These are phyloP conservation scores for Epithemia pelagica DNA, from an alignment of 108 stramenopile species.

Conservation along the genomic window DNA sequence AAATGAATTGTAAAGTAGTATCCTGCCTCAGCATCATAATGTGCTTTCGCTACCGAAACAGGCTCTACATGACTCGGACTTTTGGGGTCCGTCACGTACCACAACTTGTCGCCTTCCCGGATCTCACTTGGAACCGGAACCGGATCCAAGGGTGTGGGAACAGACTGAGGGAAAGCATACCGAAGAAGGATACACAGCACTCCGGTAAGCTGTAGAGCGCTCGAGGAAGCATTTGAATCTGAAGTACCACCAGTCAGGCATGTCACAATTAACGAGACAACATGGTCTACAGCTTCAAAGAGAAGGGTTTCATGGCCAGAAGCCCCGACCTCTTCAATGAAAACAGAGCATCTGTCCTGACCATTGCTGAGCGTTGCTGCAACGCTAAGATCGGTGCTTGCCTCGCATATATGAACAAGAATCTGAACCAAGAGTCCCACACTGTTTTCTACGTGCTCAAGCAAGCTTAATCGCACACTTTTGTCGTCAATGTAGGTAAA, in stretches of 20 bases:
- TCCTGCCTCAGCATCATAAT: conserved; percentile 57
- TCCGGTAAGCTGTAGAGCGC: background rate
- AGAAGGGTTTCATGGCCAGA: background rate
- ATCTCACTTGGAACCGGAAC: conserved; percentile 5
- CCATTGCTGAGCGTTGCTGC: background rate
- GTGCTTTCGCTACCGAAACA: conserved; percentile 52
- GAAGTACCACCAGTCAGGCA: background rate
- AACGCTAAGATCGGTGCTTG: background rate
- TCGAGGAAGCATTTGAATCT: background rate
- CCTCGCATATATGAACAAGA: background rate
- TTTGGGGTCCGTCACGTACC: conserved; percentile 49
- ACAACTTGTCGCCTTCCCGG: conserved; percentile 47
- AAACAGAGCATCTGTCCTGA: background rate
- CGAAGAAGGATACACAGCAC: background rate
- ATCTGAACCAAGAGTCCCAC: background rate
- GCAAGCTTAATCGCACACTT: background rate
- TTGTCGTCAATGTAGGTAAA: background rate
- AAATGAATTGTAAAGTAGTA: conserved; percentile 61
- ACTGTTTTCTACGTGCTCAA: background rate
- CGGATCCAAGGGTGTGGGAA: background rate
- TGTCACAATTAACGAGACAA: background rate
- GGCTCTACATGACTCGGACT: conserved; percentile 29
- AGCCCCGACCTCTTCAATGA: background rate
- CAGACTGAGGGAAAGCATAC: background rate
- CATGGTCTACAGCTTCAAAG: background rate